Evolutionary conservation across 345 rosid species (phyloP).

Genomic region (Lenwebbia sp.): DNA sequence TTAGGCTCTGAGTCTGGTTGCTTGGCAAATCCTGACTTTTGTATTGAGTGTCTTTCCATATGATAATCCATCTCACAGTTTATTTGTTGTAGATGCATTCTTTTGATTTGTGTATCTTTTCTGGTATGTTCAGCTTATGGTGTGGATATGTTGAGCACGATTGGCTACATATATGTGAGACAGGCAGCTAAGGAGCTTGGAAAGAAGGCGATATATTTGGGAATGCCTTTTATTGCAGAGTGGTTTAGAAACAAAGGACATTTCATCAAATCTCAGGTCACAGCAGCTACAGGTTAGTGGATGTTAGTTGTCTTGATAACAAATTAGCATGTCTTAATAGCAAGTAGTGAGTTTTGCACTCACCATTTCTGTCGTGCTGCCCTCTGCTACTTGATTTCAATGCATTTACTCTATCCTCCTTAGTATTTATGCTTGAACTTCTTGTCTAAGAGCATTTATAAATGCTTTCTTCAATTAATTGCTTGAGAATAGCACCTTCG

Average conservation of each 20-base stretch:
- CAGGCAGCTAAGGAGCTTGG: conserved; percentile 98
- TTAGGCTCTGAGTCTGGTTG: background rate
- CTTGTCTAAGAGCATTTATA: background rate
- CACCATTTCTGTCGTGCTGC: background rate
- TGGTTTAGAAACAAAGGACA: conserved; percentile 99
- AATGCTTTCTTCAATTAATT: background rate
- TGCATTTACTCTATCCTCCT: background rate
- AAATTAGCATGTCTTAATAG: background rate
- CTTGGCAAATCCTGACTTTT: background rate
- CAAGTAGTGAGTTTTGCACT: background rate
- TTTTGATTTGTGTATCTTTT: background rate
- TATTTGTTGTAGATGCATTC: background rate
- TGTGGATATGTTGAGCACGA: conserved; percentile 86
- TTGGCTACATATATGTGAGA: conserved; percentile 84
- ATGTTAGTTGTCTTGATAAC: background rate
- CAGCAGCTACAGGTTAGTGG: conserved; percentile 89
- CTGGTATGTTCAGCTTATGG: conserved; percentile 67
- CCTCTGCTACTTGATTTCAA: background rate
- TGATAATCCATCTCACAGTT: background rate
- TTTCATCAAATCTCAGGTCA: conserved; percentile 88
- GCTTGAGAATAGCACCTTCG: background rate
- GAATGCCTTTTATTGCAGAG: conserved; percentile 91
- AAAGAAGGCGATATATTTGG: conserved; percentile 71
- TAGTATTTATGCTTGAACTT: background rate
- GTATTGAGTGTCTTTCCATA: background rate